Evolutionary conservation across 2,329 filamentous ascomycete species (phyloP), one percentile per base, ranked within the genome.

Genomic region (Xylariaceae sp.): DNA sequence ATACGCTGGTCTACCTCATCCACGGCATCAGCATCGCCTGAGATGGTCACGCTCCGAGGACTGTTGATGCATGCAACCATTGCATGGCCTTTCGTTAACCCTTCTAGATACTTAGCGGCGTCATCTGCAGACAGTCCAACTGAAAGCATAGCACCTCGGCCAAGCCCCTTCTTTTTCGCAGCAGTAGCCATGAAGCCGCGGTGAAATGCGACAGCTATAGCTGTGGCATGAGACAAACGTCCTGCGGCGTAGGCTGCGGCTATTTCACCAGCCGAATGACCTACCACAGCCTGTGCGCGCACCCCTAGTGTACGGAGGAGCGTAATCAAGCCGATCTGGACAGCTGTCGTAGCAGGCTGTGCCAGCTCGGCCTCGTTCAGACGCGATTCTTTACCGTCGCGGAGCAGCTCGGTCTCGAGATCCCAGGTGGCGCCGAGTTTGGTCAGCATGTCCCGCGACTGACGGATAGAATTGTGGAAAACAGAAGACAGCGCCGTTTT

Each of bases 391-490:
- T 21, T n/a, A 26, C 42, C 41, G 2, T 42, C 37, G 9, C 36
- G 24, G 10, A 47, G 39, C 15, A 60, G 45, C 26, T 56, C 55
- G 2, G n/a, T 32, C 20, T 51, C 47, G 3, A 53, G 40, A 24
- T 51, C 35, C 57, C 57, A 60, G 1, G 50, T 50, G 3, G 50
- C 50, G 1, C 57, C 54, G 3, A 55, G 50, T 20, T 53, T 30
- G 10, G 15, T 26, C 13, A 59, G 43, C 1, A 56, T 50, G 26
- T 51, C 40, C 3, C 49, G 43, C 3, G 53, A 49, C 8, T 20
- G 5, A 4, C 42, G 44, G n/a, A 56, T 40, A 16, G 57, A 53
- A n/a, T 54, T 36, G 2, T 27, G 45, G 26, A 55, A 55, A 23
- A 48, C 18, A 1, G 48, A 23, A 11, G 36, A 50, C n/a, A n/a